Evolutionary conservation across 805 yeast genomes (phyloP), one percentile per base, ranked within the genome.

Genomic region (Scheffersomyces ergatensis): DNA sequence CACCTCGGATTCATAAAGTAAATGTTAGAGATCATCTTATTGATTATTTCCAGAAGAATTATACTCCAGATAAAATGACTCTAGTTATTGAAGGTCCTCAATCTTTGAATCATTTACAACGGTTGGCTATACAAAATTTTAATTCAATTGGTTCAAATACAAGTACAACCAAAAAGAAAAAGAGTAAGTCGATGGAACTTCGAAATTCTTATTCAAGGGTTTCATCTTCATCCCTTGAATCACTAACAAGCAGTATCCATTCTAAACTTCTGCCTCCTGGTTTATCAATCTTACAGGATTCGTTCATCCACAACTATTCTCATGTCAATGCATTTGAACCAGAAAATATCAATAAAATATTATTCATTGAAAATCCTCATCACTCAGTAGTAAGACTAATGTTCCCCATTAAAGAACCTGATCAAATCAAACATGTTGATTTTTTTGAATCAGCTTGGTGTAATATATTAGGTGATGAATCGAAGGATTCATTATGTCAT

Each of bases 61-160:
- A 70, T 48, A 40, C 45, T 9, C 65, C 83, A 0, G 60, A 64
- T 1, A 80, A 71, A 33, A 76, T 81, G 77, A 62, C 80, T 0
- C 38, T 85, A 18, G 87, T 83, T 1, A 48, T 85, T 4, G 70
- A 76, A 49, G 84, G 90, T 0, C 82, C 89, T 0, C 85, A 82
- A 42, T 79, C 90, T 0, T 47, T 83, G 25, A 81, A 80, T 47
- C 58, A 63, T 19, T 54, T 85, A 26, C 77, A 75, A 33, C 83
- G 77, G 49, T 43, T 80, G 14, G 82, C 81, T 0, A 31, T 67
- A 1, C 33, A 61, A 1, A 55, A 67, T 40, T 83, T 82, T 49
- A 54, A 65, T 14, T 62, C 56, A 24, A 52, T 77, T 14, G 30
- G 21, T 7, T 30, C 4, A 4, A 18, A 8, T 6, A 25, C 13